Percentiles rank a stretch among this genome's conserved stretches.
Conservation (phyloP, 164 flowering plant species). For the Kalanchoe fedtschenkoi region DNA sequence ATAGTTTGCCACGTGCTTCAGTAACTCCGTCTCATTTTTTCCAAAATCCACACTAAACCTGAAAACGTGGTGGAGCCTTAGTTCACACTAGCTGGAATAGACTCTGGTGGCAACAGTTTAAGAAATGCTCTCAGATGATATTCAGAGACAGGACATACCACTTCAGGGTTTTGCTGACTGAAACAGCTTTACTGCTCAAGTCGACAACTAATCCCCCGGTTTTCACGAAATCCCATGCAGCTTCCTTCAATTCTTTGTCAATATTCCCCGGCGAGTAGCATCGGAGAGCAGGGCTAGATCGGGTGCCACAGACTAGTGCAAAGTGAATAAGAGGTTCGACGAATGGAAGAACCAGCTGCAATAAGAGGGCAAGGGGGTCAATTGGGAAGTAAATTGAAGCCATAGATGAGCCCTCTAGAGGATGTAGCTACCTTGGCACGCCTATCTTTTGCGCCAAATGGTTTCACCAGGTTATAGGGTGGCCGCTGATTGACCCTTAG, state of each 20-base stretch:
- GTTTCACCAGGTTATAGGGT: conserved; percentile 67
- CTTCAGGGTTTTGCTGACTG: conserved; percentile 43
- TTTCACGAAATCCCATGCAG: conserved; percentile 53
- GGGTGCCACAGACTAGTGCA: conserved; percentile 56
- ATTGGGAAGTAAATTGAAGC: background rate
- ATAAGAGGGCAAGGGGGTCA: background rate
- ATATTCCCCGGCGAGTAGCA: conserved; percentile 71
- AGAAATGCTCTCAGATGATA: background rate
- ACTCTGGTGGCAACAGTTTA: background rate
- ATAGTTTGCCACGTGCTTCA: conserved; percentile 75
- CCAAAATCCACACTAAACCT: conserved; percentile 81
- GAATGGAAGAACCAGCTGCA: conserved; percentile 60
- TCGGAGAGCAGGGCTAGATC: conserved; percentile 75
- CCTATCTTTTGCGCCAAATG: conserved; percentile 51
- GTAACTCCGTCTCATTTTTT: conserved; percentile 61
- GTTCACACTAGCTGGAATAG: too few relatives aligned
- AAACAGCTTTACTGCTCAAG: conserved; percentile 31
- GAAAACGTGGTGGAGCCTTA: conserved; percentile 5
- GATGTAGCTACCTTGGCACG: conserved; percentile 40
- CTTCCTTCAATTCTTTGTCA: conserved; percentile 66
- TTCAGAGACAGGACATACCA: conserved; percentile 31
- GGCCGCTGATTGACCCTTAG: conserved; percentile 72
- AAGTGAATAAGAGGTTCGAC: conserved; percentile 77
- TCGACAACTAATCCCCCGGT: conserved; percentile 57
- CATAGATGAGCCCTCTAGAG: background rate